Evolutionary conservation across 2,329 filamentous ascomycete genomes (phyloP), one percentile per base, ranked within the genome.

Genomic region (Davidsoniella eucalypti): DNA sequence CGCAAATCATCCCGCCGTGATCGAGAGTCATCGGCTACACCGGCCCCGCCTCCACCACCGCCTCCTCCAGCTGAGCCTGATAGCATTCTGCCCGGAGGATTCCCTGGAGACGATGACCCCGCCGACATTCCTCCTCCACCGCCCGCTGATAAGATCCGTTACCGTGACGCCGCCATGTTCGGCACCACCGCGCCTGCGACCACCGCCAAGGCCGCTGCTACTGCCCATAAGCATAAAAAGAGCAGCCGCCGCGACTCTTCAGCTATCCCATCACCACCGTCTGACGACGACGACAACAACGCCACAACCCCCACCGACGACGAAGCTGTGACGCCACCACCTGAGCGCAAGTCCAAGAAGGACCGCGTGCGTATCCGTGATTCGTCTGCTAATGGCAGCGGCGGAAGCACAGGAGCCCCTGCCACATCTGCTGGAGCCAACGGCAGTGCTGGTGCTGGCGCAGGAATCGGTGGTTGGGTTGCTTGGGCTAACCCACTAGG

Each of bases 351-450:
- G 4, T 71, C 71, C 3, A 85, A 78, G 65, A 93, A 83, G 61
- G 84, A 93, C 55, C 82, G 87, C 12, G 68, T 82, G 25, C 86
- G 82, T 59, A 76, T 87, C 57, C 83, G 85, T 52, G 80, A 83
- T 37, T 72, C 75, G 52, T 70, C 75, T 43, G 38, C 47, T 38
- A 40, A 50, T 38, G 47, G 36, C 12, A 50, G 51, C 29, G 40
- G 44, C 18, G 38, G 44, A 25, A 49, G 37, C 38, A 25, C 29
- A 16, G 36, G 39, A 43, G 46, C 46, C 6, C 43, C 38, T 8
- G 21, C 47, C 9, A 37, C 29, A 7, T 29, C 39, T 10, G 47
- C 23, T 18, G 26, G 26, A 21, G 21, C 21, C 21, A 21, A 3
- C 4, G 21, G 21, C 4, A 21, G 21, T 4, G 26, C 26, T 33